phyloP scores from a whole-genome alignment of 805 yeast species.

The Ascoidea tarda region DNA sequence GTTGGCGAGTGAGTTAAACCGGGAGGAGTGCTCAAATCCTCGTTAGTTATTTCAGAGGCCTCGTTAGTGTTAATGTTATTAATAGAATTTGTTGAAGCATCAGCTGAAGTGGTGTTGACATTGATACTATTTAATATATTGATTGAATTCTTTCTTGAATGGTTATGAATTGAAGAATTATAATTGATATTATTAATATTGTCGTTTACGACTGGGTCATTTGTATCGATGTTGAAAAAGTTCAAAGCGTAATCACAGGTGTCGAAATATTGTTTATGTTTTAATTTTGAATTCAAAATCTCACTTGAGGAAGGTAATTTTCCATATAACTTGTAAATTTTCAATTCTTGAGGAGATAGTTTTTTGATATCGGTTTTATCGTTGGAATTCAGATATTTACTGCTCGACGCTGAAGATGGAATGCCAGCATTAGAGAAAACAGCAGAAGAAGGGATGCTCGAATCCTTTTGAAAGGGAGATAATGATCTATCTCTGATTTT shows the following conservation, averaged over 20 bases:
- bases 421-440: too few relatives aligned
- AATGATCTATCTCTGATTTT: neutral
- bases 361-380: conserved; percentile 14
- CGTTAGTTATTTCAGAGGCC: neutral
- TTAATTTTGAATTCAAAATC: conserved; percentile 56
- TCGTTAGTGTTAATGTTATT: neutral
- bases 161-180: conserved; percentile 12
- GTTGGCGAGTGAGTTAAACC: neutral
- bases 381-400: too few relatives aligned
- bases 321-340: conserved; percentile 70
- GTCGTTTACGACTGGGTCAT: neutral
- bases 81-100: neutral
- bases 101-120: neutral
- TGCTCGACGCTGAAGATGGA: neutral
- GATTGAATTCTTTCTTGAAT: conserved; percentile 8
- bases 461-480: neutral
- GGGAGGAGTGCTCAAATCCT: neutral
- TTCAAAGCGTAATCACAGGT: conserved; percentile 90
- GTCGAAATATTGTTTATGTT: conserved; percentile 85
- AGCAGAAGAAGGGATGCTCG: neutral
- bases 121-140: neutral
- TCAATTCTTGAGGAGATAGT: conserved; percentile 66
- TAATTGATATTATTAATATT: conserved; percentile 1
- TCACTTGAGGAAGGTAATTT: conserved; percentile 74
- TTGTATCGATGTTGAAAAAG: neutral